Evolutionary conservation across 257 asterid species (phyloP), one percentile per base, ranked within the genome.

Genomic region (Dorcoceras hygrometricum): DNA sequence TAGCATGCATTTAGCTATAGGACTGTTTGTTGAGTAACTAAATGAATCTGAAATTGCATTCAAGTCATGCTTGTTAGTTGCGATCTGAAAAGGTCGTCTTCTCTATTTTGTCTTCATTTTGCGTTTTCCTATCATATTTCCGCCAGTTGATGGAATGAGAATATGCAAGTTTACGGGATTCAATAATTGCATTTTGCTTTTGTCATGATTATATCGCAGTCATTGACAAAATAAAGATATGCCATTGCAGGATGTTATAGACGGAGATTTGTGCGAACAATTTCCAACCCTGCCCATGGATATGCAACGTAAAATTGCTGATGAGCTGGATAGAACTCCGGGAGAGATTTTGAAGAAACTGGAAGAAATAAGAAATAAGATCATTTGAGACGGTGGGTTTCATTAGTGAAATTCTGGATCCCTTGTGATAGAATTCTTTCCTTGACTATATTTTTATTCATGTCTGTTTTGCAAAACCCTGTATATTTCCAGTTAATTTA

Each of bases 301-400:
- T 75, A 63, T 94, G 87, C 99, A 94, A 76, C 89, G 99, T 55
- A 94, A 94, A 78, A 90, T 90, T 32, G 95, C 98, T 0, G 99
- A 94, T 77, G 99, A 94, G 78, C 84, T 94, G 76, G 99, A 94
- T 60, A 85, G 97, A 82, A 88, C 97, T 36, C 99, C 99, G 1
- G 98, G 88, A 58, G 99, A 94, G 83, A 90, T 94, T 76, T 57
- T 94, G 84, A 94, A 90, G 66, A 94, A 94, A 71, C 82, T 94
- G 39, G 99, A 94, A 80, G 99, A 94, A 72, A 87, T 94, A 26
- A 82, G 99, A 77, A 94, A 90, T 73, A 94, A 88, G 72, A 94
- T 94, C 63, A 87, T 94, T 65, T 94, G 82, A 86, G 85, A 69
- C 28, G 29, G 22, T 50, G 62, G 24, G 14, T 29, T 66, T 46